These are phyloP conservation scores for Beauveria australis DNA, from an alignment of 2,329 filamentous ascomycete species.

Conservation along the genomic window DNA sequence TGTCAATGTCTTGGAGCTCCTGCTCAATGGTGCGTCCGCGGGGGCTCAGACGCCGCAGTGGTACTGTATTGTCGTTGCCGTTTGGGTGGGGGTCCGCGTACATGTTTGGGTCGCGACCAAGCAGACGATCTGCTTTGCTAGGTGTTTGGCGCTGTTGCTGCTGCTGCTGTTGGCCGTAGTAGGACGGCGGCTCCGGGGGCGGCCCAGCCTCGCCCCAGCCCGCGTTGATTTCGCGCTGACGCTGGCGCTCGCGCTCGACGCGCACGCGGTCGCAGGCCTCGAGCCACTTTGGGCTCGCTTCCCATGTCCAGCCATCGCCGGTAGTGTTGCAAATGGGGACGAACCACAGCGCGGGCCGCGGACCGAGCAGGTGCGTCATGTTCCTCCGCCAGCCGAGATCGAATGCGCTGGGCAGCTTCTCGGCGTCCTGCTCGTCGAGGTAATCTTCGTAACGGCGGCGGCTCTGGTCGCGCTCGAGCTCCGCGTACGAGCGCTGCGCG, in stretches of 20 bases:
- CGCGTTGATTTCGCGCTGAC: slow-evolving; percentile 54
- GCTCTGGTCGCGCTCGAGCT: slow-evolving; percentile 47
- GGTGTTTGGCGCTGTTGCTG: slow-evolving; percentile 13
- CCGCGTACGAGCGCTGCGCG: slow-evolving; percentile 43
- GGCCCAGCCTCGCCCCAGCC: slow-evolving; percentile 51
- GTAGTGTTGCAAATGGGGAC: slow-evolving; percentile 77
- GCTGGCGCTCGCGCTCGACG: slow-evolving; percentile 49
- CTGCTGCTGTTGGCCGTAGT: slow-evolving; percentile 16
- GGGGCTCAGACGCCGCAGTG: slow-evolving; percentile 39
- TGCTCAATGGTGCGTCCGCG: slow-evolving; percentile 36
- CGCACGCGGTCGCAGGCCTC: slow-evolving; percentile 59
- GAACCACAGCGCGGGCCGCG: slow-evolving; percentile 62
- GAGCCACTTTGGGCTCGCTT: slow-evolving; percentile 71
- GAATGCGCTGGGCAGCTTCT: slow-evolving; percentile 86
- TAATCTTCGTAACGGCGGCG: slow-evolving; percentile 58
- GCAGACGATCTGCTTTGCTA: slow-evolving; percentile 49
- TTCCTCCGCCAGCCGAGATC: slow-evolving; percentile 81
- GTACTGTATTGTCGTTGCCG: slow-evolving; percentile 21
- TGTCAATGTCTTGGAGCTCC: slow-evolving; percentile 33
- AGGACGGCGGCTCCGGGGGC: slow-evolving; percentile 15
- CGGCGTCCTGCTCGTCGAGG: slow-evolving; percentile 80
- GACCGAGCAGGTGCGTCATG: slow-evolving; percentile 72
- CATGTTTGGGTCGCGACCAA: slow-evolving; percentile 48
- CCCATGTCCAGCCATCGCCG: slow-evolving; percentile 93
- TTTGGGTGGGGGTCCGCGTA: slow-evolving; percentile 29